Evolutionary conservation across 1,139 yeast genomes (phyloP).

Genomic region (Entelexis paramagnoliae): DNA sequence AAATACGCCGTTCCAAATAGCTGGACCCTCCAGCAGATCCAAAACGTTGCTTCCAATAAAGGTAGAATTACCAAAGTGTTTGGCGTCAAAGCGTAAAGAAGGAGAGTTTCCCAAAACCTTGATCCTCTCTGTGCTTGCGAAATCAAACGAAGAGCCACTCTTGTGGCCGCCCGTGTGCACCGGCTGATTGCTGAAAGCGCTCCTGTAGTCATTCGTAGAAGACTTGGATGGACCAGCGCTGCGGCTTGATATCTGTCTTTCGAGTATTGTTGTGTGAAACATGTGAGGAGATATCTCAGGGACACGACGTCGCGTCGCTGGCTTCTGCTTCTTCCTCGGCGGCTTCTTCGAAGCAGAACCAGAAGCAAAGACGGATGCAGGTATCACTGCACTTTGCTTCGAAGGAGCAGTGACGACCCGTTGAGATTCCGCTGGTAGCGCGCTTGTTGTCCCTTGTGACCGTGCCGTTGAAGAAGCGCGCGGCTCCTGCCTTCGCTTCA

Average conservation of each 20-base stretch:
- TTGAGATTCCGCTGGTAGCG: background rate
- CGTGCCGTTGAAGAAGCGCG: no score
- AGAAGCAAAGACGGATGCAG: background rate
- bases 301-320: background rate
- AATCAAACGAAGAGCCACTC: background rate
- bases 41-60: constrained; percentile 17
- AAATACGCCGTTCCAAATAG: constrained; percentile 5
- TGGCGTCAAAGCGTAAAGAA: background rate
- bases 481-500: background rate
- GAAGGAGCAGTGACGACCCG: background rate
- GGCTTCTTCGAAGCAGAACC: background rate
- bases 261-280: constrained; percentile 15
- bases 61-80: background rate
- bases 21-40: constrained; percentile 3
- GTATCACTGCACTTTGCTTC: background rate
- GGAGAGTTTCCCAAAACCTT: background rate
- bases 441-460: no score
- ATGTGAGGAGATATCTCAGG: background rate
- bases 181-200: background rate
- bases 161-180: background rate
- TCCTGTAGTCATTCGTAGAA: background rate
- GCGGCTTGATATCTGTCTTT: background rate
- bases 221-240: background rate
- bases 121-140: background rate
- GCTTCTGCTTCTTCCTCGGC: background rate